Conservation (phyloP, 257 asterid species). For the Salvia rosmarinus region DNA sequence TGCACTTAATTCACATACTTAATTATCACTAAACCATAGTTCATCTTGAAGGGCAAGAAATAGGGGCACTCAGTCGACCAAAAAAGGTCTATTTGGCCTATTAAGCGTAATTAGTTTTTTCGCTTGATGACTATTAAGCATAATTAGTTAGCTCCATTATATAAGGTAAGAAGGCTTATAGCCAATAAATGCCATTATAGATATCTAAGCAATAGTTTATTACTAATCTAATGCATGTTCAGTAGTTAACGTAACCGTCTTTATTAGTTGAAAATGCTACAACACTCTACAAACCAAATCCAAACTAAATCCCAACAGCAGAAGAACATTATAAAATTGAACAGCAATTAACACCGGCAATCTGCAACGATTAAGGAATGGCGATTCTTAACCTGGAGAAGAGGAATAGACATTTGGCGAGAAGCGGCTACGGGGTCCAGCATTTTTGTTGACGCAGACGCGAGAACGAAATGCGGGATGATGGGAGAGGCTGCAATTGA, state of each 20-base stretch:
- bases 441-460: slow-evolving; percentile 30
- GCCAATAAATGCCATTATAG: not conserved
- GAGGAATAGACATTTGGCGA: slow-evolving; percentile 52
- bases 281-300: not conserved
- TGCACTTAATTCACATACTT: not conserved
- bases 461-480: slow-evolving; percentile 38
- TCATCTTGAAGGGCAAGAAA: too few species aligned
- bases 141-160: too few species aligned
- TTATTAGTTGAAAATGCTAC: not conserved
- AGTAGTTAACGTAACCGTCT: not conserved
- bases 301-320: not conserved
- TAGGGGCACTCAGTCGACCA: too few species aligned
- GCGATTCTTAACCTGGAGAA: slow-evolving; percentile 50
- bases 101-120: too few species aligned
- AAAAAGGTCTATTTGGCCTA: too few species aligned
- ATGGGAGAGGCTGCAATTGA: slow-evolving; percentile 15
- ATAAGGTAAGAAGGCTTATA: not conserved
- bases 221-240: not conserved
- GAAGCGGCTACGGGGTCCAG: slow-evolving; percentile 31
- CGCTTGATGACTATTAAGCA: too few species aligned
- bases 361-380: not conserved
- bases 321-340: not conserved
- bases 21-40: not conserved
- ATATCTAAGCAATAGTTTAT: not conserved
- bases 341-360: slow-evolving; percentile 13